These are phyloP conservation scores for Fusarium begoniae DNA, from an alignment of 2,329 filamentous ascomycete species.

Conservation along the genomic window DNA sequence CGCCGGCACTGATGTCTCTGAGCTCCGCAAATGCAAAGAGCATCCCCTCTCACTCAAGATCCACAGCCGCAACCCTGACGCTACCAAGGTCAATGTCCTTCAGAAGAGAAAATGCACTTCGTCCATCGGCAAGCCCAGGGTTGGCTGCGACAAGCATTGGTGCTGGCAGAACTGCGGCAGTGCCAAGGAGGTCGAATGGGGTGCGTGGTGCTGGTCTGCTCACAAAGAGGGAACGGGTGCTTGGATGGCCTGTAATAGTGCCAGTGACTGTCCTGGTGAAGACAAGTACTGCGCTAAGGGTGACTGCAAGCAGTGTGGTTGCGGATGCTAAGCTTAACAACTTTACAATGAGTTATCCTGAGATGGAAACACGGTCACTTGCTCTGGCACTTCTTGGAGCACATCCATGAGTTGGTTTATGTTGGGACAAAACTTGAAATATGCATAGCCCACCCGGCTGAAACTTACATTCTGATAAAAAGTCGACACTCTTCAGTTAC, in stretches of 20 bases:
- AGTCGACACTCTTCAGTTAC: background rate
- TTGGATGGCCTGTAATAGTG: background rate
- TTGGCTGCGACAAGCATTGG: background rate
- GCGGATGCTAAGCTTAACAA: background rate
- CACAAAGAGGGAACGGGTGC: background rate
- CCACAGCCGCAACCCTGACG: background rate
- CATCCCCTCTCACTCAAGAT: background rate
- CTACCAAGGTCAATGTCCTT: background rate
- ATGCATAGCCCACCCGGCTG: background rate
- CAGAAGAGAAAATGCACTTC: background rate
- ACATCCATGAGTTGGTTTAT: background rate
- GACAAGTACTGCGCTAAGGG: background rate
- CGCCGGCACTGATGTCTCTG: background rate
- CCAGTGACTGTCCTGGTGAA: background rate
- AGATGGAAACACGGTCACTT: background rate
- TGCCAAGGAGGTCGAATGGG: background rate
- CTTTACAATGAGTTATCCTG: too few relatives aligned
- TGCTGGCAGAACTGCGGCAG: constrained; percentile 1
- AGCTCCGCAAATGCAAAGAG: background rate
- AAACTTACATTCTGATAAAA: too few relatives aligned
- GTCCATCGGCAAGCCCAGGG: background rate
- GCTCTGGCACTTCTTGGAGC: background rate
- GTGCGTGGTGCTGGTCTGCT: background rate
- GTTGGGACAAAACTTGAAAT: too few relatives aligned
- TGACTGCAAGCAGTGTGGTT: constrained; percentile 1